Percentiles rank a stretch among this genome's conserved stretches.
Evolutionary conservation across 2,329 filamentous ascomycete genomes (phyloP).

Genomic region (Amphichorda felina): DNA sequence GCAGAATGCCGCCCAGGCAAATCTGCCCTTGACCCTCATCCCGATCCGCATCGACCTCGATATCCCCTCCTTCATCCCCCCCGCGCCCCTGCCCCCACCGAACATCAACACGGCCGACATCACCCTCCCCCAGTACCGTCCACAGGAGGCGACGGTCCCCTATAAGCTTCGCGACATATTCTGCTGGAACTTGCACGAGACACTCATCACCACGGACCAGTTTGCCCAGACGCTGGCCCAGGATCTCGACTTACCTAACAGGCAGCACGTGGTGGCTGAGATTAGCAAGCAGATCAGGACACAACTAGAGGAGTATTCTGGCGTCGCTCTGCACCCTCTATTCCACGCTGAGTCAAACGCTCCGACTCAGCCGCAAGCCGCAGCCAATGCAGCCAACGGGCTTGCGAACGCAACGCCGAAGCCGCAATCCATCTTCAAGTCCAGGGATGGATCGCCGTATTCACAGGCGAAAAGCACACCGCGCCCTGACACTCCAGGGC

Average conservation of each 20-base stretch:
- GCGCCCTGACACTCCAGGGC: conserved; percentile 45
- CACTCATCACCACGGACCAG: conserved; percentile 84
- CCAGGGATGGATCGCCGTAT: conserved; percentile 25
- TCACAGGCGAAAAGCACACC: conserved; percentile 23
- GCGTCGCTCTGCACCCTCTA: conserved; percentile 83
- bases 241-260: conserved; percentile 81
- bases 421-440: conserved; percentile 17
- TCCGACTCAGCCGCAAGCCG: conserved; percentile 7
- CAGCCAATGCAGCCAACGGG: conserved; percentile 7
- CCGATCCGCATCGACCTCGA: conserved; percentile 96
- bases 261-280: conserved; percentile 55
- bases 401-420: conserved; percentile 13
- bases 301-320: conserved; percentile 91
- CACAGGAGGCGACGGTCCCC: conserved; percentile 67
- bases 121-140: conserved; percentile 64
- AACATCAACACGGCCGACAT: conserved; percentile 55
- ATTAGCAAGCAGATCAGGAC: conserved; percentile 92
- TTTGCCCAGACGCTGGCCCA: conserved; percentile 87
- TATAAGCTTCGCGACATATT: conserved; percentile 93
- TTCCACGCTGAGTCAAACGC: conserved; percentile 53
- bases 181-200: conserved; percentile 94
- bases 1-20: conserved; percentile 53
- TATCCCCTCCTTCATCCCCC: conserved; percentile 59
- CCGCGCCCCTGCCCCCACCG: conserved; percentile 53
- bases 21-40: conserved; percentile 78